These are phyloP conservation scores for Laburnicola sp. DNA, from an alignment of 2,329 filamentous ascomycete species.

Conservation along the genomic window DNA sequence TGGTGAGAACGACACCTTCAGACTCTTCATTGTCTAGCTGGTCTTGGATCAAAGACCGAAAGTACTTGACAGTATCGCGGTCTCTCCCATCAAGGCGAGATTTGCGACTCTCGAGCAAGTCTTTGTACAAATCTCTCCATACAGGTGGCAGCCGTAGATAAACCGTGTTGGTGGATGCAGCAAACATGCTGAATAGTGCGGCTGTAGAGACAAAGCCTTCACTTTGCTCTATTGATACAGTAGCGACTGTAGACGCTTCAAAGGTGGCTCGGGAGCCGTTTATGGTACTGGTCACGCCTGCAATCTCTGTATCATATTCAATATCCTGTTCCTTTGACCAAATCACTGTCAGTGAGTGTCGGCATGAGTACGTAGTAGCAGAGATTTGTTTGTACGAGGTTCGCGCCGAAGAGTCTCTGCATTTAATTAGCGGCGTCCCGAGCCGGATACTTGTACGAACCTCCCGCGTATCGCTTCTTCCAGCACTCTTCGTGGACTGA, in stretches of 20 bases:
- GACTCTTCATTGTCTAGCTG: conserved; percentile 61
- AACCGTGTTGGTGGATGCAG: conserved; percentile 75
- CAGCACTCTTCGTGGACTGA: conserved; percentile 73
- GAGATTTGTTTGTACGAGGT: conserved; percentile 72
- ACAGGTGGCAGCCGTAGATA: conserved; percentile 74
- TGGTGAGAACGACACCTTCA: conserved; percentile 67
- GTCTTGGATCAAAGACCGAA: conserved; percentile 71
- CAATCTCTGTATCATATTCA: conserved; percentile 48
- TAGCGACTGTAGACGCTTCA: conserved; percentile 74
- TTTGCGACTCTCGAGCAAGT: conserved; percentile 73
- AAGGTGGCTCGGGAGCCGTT: conserved; percentile 58
- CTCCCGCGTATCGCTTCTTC: conserved; percentile 87
- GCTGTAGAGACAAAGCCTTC: conserved; percentile 83
- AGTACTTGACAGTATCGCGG: conserved; percentile 65
- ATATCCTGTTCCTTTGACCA: conserved; percentile 77
- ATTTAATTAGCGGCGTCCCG: neutral
- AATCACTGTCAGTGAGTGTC: conserved; percentile 71
- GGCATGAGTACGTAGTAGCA: conserved; percentile 71
- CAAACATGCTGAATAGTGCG: conserved; percentile 80
- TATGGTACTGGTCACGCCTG: conserved; percentile 51
- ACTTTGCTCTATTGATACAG: conserved; percentile 76
- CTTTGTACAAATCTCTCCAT: conserved; percentile 85
- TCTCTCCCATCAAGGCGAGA: conserved; percentile 70
- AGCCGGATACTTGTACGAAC: conserved; percentile 46
- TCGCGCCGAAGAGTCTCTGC: conserved; percentile 67